phyloP scores from a whole-genome alignment of 371 early-diverging fungal species.

The Ecytonucleospora hepatopenaei region DNA sequence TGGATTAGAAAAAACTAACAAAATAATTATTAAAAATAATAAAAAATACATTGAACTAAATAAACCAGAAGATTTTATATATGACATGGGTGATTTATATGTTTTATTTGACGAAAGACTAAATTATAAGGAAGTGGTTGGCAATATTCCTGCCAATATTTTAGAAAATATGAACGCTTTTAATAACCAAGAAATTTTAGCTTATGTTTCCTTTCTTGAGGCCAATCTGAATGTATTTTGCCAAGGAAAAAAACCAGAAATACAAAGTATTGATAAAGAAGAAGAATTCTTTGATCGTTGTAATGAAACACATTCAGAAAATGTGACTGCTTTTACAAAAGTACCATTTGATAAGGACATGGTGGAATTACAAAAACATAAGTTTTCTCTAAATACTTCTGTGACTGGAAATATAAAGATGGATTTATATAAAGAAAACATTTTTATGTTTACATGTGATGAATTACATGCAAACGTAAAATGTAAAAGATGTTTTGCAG shows the following conservation, averaged over 20 bases:
- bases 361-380: conserved; percentile 5
- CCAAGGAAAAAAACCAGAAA: conserved; percentile 37
- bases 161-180: conserved; percentile 28
- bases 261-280: not conserved
- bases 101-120: conserved; percentile 29
- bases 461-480: conserved; percentile 19
- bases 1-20: not conserved
- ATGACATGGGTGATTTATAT: conserved; percentile 31
- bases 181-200: conserved; percentile 24
- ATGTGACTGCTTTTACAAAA: not conserved
- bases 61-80: conserved; percentile 35
- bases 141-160: conserved; percentile 31
- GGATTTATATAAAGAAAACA: conserved; percentile 18
- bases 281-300: not conserved
- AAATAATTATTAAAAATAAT: not conserved
- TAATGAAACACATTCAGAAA: not conserved
- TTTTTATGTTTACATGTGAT: conserved; percentile 22
- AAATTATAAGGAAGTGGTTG: conserved; percentile 21
- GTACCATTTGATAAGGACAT: no score
- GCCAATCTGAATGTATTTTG: conserved; percentile 30
- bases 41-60: conserved; percentile 10
- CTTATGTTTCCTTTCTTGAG: conserved; percentile 29
- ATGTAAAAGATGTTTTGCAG: conserved; percentile 33
- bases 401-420: conserved; percentile 16
- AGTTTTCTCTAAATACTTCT: conserved; percentile 16